Conservation (phyloP, 2,329 filamentous ascomycete species). For the Colletotrichum lini region DNA sequence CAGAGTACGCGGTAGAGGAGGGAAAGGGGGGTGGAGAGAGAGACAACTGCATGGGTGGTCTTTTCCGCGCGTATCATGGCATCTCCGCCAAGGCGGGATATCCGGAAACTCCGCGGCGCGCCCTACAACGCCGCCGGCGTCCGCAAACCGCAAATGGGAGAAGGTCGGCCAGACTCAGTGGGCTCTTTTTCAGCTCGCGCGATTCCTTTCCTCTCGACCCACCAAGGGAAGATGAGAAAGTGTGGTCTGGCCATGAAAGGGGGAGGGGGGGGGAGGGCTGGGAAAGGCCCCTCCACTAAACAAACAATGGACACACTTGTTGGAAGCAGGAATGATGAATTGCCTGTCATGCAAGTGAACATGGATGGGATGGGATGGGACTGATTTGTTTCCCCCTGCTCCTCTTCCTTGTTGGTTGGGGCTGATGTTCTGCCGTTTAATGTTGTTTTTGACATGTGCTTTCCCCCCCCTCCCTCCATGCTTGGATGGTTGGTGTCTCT, state of each 20-base stretch:
- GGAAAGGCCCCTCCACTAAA: neutral
- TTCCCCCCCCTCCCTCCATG: neutral
- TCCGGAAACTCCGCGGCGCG: neutral
- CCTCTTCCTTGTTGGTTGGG: too few species aligned
- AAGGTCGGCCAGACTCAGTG: neutral
- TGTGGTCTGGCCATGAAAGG: neutral
- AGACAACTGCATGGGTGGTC: neutral
- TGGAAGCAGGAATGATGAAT: neutral
- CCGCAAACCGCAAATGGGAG: neutral
- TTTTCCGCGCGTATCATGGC: neutral
- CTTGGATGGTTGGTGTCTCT: neutral
- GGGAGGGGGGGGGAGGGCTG: neutral
- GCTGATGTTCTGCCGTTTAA: too few species aligned
- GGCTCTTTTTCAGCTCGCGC: too few species aligned
- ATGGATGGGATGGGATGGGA: neutral
- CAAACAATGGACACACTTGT: slow-evolving; percentile 24
- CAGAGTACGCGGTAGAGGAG: too few species aligned
- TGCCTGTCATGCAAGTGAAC: neutral
- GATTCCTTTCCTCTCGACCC: neutral
- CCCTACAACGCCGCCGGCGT: neutral
- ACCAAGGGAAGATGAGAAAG: slow-evolving; percentile 1
- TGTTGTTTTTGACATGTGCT: too few species aligned
- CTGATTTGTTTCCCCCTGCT: too few species aligned
- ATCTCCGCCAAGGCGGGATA: neutral
- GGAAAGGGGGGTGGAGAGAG: too few species aligned